A percentile compares a stretch with the other conserved stretches of the same genome.
phyloP scores from a whole-genome alignment of 305 asterid species.

The Solanum aculeatissimum region DNA sequence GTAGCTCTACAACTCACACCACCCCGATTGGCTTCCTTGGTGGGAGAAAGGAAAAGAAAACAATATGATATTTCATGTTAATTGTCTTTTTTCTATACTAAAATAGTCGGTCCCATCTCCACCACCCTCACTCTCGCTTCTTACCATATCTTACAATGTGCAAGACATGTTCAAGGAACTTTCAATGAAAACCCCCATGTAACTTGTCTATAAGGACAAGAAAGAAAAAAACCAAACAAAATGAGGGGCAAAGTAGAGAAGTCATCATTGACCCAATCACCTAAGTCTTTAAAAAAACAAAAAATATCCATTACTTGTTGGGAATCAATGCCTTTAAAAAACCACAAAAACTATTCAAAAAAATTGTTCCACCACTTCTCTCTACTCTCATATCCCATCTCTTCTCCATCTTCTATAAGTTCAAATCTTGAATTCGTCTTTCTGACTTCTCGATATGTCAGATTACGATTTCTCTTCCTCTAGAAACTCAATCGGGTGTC shows the following conservation, averaged over 20 bases:
- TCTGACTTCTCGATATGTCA: slow-evolving; percentile 18
- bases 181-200: neutral
- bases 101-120: too few relatives aligned
- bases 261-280: neutral
- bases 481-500: slow-evolving; percentile 10
- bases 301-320: neutral
- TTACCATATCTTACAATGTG: neutral
- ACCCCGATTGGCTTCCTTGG: too few relatives aligned
- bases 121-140: neutral
- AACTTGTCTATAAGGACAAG: neutral
- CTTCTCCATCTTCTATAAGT: rapidly evolving
- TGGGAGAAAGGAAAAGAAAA: too few relatives aligned
- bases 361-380: neutral
- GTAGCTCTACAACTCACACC: too few relatives aligned
- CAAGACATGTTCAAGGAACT: neutral
- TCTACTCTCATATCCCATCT: neutral
- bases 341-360: neutral
- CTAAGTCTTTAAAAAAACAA: neutral
- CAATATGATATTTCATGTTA: too few relatives aligned
- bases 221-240: neutral
- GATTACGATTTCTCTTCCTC: neutral
- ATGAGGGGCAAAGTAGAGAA: neutral
- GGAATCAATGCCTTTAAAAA: neutral
- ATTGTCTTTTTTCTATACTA: too few relatives aligned
- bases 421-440: neutral